A percentile compares a stretch with the other conserved stretches of the same genome.
Conservation (phyloP, 2,329 filamentous ascomycete species). For the Alternaria ethzedia region DNA sequence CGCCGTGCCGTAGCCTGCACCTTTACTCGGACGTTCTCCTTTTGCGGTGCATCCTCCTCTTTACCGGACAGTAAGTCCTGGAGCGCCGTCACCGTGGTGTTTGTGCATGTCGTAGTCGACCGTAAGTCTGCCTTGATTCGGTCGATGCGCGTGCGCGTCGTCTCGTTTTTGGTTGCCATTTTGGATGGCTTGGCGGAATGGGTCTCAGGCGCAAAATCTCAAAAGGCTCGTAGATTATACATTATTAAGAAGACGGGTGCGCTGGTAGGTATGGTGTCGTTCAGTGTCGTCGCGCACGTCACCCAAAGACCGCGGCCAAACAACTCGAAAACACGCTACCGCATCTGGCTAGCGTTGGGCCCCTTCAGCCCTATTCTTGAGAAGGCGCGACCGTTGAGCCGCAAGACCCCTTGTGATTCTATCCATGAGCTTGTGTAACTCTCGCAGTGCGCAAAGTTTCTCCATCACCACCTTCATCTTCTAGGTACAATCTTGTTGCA, state of each 20-base stretch:
- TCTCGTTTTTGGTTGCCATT: constrained; percentile 40
- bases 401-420: background rate
- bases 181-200: background rate
- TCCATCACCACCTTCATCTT: background rate
- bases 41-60: constrained; percentile 42
- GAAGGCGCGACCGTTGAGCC: background rate
- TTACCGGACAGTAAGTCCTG: constrained; percentile 52
- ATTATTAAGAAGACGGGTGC: constrained; percentile 29
- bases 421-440: background rate
- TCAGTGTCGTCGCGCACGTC: constrained; percentile 9
- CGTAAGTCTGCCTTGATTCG: constrained; percentile 56
- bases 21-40: constrained; percentile 43
- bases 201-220: constrained; percentile 10
- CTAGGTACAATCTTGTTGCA: background rate
- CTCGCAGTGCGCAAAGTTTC: background rate
- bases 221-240: constrained; percentile 36
- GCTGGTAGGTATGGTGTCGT: constrained; percentile 15
- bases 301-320: constrained; percentile 21
- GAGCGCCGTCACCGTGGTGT: constrained; percentile 54
- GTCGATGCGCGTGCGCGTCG: constrained; percentile 55
- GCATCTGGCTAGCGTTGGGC: constrained; percentile 14
- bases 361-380: background rate
- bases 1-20: constrained; percentile 29
- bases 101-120: constrained; percentile 57
- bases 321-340: constrained; percentile 26